Evolutionary conservation across 371 early-diverging fungal genomes (phyloP).

Genomic region (Mucor plumbeus): DNA sequence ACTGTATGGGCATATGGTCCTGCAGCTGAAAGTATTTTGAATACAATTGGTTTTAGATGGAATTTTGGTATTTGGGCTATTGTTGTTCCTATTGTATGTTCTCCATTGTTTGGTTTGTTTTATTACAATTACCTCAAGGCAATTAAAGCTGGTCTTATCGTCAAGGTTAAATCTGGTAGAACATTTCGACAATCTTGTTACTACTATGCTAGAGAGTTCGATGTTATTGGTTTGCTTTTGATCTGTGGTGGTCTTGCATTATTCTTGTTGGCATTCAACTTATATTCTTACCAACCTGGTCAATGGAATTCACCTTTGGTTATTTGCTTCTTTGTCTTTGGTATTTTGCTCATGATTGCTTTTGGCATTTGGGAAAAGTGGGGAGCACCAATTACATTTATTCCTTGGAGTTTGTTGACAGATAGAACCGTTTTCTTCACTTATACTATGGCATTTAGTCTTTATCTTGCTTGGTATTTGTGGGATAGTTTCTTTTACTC

Average conservation of each 20-base stretch:
- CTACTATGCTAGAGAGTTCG: conserved; percentile 19
- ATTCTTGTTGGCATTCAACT: conserved; percentile 24
- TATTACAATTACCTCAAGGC: conserved; percentile 28
- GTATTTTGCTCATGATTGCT: conserved; percentile 17
- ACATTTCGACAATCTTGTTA: conserved; percentile 8
- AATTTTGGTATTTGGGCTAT: conserved; percentile 31
- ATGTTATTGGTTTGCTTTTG: conserved; percentile 22
- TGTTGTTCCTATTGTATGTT: conserved; percentile 13
- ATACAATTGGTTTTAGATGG: conserved; percentile 30
- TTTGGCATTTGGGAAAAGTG: conserved; percentile 23
- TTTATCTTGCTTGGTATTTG: conserved; percentile 24
- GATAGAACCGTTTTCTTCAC: conserved; percentile 28
- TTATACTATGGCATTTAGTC: conserved; percentile 18
- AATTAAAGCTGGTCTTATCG: conserved; percentile 24
- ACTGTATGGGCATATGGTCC: conserved; percentile 26
- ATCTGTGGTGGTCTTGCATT: conserved; percentile 22
- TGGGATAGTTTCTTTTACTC: conserved; percentile 29
- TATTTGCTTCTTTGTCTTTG: conserved; percentile 22
- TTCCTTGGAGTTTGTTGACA: conserved; percentile 25
- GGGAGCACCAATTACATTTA: conserved; percentile 19
- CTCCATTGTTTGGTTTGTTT: conserved; percentile 22
- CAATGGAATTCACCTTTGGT: conserved; percentile 27
- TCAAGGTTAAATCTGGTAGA: conserved; percentile 12
- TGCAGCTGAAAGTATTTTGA: conserved; percentile 20
- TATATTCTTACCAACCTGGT: conserved; percentile 13